These are phyloP conservation scores for Pyrenophora graminea DNA, from an alignment of 2,329 filamentous ascomycete genomes.

Conservation along the genomic window DNA sequence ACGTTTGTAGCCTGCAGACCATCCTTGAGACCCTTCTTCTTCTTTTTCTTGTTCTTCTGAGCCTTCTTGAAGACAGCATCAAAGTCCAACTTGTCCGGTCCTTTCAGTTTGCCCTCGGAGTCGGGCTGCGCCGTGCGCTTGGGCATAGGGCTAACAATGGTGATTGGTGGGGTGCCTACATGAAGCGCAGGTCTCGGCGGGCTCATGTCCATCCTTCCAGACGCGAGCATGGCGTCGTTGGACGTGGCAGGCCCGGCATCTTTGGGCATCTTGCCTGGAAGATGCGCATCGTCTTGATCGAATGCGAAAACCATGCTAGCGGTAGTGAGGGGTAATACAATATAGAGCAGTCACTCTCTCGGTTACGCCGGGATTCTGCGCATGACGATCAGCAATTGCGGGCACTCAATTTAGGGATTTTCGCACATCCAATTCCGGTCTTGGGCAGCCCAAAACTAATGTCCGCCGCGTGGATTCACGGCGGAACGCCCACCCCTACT, in stretches of 20 bases:
- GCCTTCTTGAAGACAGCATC: constrained; percentile 45
- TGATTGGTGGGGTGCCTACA: constrained; percentile 44
- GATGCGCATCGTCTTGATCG: constrained; percentile 40
- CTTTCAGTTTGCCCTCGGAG: constrained; percentile 29
- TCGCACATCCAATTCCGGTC: constrained; percentile 34
- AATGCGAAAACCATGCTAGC: constrained; percentile 43
- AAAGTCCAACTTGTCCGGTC: constrained; percentile 45
- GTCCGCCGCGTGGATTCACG: constrained; percentile 55
- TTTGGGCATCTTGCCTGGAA: constrained; percentile 20
- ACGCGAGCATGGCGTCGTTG: constrained; percentile 24
- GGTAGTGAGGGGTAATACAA: constrained; percentile 13
- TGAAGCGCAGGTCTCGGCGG: constrained; percentile 25
- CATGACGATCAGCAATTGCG: constrained; percentile 31
- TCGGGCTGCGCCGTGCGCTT: constrained; percentile 32
- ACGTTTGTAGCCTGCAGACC: constrained; percentile 39
- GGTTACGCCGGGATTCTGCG: constrained; percentile 23
- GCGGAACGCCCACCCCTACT: constrained; percentile 56
- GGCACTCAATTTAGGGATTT: constrained; percentile 8
- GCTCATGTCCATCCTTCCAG: constrained; percentile 34
- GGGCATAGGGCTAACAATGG: constrained; percentile 40
- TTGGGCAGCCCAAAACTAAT: constrained; percentile 46
- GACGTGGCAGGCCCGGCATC: constrained; percentile 6
- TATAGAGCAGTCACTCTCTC: constrained; percentile 13
- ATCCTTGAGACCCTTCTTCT: constrained; percentile 39
- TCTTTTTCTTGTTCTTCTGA: constrained; percentile 47